Evolutionary conservation across 441 rosid genomes (phyloP).

Genomic region (Jatropha multifida): DNA sequence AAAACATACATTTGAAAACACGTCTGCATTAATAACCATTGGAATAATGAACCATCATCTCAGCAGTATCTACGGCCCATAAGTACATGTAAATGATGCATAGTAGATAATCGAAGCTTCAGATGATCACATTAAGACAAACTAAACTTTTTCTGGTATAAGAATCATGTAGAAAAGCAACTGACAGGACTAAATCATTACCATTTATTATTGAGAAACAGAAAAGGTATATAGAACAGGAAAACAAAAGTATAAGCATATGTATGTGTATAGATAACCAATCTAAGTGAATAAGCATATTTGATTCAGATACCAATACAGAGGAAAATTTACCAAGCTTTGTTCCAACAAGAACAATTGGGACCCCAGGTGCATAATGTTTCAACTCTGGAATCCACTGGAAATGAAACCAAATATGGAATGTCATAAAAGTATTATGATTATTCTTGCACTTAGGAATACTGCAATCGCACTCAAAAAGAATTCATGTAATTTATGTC

Average conservation of each 20-base stretch:
- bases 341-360: slow-evolving; percentile 79
- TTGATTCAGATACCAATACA: neutral
- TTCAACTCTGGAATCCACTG: slow-evolving; percentile 95
- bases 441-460: neutral
- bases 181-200: neutral
- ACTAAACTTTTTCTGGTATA: neutral
- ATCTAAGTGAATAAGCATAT: neutral
- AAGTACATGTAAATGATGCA: neutral
- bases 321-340: slow-evolving; percentile 56
- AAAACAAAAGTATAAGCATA: neutral
- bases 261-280: neutral
- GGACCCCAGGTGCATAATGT: slow-evolving; percentile 92
- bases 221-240: neutral
- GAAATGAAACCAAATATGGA: slow-evolving; percentile 21
- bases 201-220: too few species aligned
- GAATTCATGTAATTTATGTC: neutral
- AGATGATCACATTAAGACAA: neutral
- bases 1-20: neutral
- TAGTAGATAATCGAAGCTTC: neutral
- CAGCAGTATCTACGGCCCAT: neutral
- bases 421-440: neutral
- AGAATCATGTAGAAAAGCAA: slow-evolving; percentile 5
- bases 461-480: neutral
- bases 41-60: neutral
- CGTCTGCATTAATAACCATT: neutral